phyloP scores from a whole-genome alignment of 768 basidiomycete genomes.

The Crucibulum laeve region DNA sequence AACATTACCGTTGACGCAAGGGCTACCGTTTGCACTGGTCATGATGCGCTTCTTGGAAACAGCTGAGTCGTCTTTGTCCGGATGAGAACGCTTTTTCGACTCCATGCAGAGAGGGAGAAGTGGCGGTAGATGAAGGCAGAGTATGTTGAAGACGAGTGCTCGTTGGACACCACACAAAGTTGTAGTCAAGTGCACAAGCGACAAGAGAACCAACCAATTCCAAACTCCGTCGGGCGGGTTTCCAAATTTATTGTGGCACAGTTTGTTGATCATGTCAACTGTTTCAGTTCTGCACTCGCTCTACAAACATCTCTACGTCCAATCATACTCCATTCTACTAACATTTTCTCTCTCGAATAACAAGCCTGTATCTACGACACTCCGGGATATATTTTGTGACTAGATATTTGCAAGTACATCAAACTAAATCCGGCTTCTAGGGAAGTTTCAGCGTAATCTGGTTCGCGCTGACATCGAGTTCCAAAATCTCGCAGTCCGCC shows the following conservation, averaged over 20 bases:
- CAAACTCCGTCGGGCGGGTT: constrained; percentile 38
- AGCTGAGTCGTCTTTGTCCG: constrained; percentile 43
- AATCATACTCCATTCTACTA: no score
- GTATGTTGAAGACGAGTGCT: constrained; percentile 5
- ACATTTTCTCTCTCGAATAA: no score
- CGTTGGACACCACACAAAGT: not conserved
- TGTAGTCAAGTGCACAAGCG: constrained; percentile 2
- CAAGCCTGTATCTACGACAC: no score
- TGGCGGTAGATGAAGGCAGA: constrained; percentile 12
- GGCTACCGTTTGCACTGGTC: constrained; percentile 45
- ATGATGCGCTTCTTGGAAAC: constrained; percentile 56
- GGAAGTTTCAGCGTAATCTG: constrained; percentile 30
- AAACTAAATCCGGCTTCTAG: constrained; percentile 4
- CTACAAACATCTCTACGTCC: no score
- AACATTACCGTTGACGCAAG: constrained; percentile 50
- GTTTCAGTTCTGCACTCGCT: no score
- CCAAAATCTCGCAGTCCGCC: constrained; percentile 85
- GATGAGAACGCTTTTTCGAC: constrained; percentile 56
- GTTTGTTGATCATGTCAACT: constrained; percentile 3
- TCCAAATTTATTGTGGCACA: constrained; percentile 20
- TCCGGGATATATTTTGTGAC: no score
- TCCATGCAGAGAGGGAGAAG: constrained; percentile 34
- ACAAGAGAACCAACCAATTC: constrained; percentile 26
- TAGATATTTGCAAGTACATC: no score
- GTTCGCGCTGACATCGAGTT: constrained; percentile 32